A percentile compares a stretch with the other conserved stretches of the same genome.
Evolutionary conservation across 2,329 filamentous ascomycete species (phyloP).

Genomic region (Hypocreales sp.): DNA sequence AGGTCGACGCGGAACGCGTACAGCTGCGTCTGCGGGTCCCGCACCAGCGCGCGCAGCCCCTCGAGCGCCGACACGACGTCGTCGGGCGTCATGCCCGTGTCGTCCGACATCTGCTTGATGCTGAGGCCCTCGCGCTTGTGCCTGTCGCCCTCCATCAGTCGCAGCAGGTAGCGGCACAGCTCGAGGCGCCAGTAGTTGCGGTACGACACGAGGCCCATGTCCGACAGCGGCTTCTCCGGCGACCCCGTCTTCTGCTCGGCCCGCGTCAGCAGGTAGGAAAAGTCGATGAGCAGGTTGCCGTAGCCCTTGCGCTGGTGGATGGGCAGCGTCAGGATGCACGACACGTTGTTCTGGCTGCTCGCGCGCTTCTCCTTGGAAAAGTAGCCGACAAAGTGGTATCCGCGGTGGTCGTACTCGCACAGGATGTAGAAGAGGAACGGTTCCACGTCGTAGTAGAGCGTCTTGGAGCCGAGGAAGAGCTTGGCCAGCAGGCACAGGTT

Average conservation of each 20-base stretch:
- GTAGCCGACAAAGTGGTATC: conserved; percentile 97
- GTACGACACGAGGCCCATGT: conserved; percentile 96
- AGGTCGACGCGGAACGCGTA: conserved; percentile 85
- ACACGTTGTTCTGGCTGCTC: conserved; percentile 92
- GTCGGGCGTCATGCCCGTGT: conserved; percentile 89
- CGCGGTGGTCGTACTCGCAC: conserved; percentile 80
- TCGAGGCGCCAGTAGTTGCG: conserved; percentile 92
- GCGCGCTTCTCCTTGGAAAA: conserved; percentile 97
- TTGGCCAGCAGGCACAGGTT: conserved; percentile 94
- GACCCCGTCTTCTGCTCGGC: conserved; percentile 90
- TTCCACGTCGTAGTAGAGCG: conserved; percentile 93
- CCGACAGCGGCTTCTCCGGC: conserved; percentile 90
- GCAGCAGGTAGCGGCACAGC: conserved; percentile 68
- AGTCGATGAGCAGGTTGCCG: conserved; percentile 91
- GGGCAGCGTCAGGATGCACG: conserved; percentile 87
- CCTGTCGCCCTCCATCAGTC: conserved; percentile 18
- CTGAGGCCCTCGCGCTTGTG: conserved; percentile 34
- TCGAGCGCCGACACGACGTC: conserved; percentile 92
- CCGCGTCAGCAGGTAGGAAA: conserved; percentile 89
- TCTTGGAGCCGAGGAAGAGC: conserved; percentile 96
- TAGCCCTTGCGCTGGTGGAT: conserved; percentile 97
- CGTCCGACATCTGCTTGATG: conserved; percentile 59
- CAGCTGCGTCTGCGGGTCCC: conserved; percentile 73
- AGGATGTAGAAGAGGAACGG: conserved; percentile 96
- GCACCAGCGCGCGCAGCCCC: conserved; percentile 73